These are phyloP conservation scores for Phytophthora litchii DNA, from an alignment of 352 stramenopile genomes.

Conservation along the genomic window DNA sequence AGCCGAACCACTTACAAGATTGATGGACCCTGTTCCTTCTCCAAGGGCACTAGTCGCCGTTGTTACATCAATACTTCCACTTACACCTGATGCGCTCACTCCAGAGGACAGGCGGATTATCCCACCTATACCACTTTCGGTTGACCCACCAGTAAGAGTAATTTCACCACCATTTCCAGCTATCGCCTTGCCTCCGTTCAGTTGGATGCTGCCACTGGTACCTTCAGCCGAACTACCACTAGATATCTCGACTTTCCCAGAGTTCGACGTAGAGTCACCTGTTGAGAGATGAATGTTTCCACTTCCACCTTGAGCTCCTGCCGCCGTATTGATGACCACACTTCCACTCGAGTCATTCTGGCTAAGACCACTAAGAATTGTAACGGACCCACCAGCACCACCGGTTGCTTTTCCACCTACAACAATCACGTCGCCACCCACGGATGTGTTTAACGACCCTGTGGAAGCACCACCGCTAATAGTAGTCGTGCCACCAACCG, in stretches of 20 bases:
- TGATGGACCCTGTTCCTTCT: constrained; percentile 35
- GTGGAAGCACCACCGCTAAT: constrained; percentile 48
- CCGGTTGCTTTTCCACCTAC: constrained; percentile 49
- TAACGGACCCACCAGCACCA: constrained; percentile 50
- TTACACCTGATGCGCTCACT: constrained; percentile 36
- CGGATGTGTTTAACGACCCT: constrained; percentile 40
- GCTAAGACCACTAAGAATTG: constrained; percentile 52
- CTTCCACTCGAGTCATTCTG: constrained; percentile 39
- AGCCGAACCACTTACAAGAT: constrained; percentile 37
- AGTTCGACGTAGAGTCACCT: constrained; percentile 34
- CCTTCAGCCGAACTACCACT: constrained; percentile 51
- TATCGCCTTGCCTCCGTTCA: constrained; percentile 52
- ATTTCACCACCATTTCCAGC: constrained; percentile 50
- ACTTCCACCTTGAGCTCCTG: constrained; percentile 26
- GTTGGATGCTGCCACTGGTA: constrained; percentile 54
- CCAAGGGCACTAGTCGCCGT: constrained; percentile 20
- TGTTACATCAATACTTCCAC: constrained; percentile 33
- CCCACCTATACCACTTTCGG: constrained; percentile 44
- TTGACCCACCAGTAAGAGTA: constrained; percentile 50
- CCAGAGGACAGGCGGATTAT: constrained; percentile 43
- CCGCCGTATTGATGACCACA: constrained; percentile 38
- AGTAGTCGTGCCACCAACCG: constrained; percentile 48
- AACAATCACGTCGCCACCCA: constrained; percentile 47
- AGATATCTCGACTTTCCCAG: constrained; percentile 52
- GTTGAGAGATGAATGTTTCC: constrained; percentile 44